Evolutionary conservation across 176 grass and related monocot species (phyloP).

Genomic region (Lolium multiflorum): DNA sequence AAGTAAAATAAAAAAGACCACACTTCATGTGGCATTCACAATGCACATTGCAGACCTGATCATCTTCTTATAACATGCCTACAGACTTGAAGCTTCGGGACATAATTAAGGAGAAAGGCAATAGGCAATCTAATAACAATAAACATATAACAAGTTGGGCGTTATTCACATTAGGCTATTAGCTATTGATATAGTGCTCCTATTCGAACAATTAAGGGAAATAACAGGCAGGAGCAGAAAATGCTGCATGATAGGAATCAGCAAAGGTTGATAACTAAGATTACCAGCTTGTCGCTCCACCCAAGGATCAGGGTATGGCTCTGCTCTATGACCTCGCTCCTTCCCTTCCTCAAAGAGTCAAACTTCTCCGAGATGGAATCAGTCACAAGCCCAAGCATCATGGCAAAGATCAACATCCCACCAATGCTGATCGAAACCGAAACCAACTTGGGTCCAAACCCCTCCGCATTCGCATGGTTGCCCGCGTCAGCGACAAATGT

Average conservation of each 20-base stretch:
- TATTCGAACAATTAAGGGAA: neutral
- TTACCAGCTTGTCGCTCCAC: conserved; percentile 85
- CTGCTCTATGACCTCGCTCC: conserved; percentile 74
- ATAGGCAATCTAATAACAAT: conserved; percentile 11
- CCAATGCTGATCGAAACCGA: conserved; percentile 78
- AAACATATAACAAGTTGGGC: neutral
- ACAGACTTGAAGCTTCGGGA: neutral
- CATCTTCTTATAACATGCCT: neutral
- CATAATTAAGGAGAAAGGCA: neutral
- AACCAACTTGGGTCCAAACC: conserved; percentile 75
- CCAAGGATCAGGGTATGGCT: conserved; percentile 77
- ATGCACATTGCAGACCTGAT: neutral
- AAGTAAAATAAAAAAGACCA: neutral
- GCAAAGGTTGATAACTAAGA: conserved; percentile 20
- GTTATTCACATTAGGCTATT: neutral
- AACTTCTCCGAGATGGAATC: conserved; percentile 86
- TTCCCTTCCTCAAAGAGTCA: conserved; percentile 84
- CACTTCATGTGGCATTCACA: neutral
- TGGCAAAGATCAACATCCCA: conserved; percentile 82
- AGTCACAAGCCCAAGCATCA: conserved; percentile 87
- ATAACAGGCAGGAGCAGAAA: neutral
- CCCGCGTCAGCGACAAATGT: conserved; percentile 77
- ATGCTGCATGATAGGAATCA: neutral
- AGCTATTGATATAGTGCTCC: neutral
- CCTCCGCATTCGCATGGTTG: conserved; percentile 67